Evolutionary conservation across 2,329 filamentous ascomycete species (phyloP).

Genomic region (Aspergillus fructus): DNA sequence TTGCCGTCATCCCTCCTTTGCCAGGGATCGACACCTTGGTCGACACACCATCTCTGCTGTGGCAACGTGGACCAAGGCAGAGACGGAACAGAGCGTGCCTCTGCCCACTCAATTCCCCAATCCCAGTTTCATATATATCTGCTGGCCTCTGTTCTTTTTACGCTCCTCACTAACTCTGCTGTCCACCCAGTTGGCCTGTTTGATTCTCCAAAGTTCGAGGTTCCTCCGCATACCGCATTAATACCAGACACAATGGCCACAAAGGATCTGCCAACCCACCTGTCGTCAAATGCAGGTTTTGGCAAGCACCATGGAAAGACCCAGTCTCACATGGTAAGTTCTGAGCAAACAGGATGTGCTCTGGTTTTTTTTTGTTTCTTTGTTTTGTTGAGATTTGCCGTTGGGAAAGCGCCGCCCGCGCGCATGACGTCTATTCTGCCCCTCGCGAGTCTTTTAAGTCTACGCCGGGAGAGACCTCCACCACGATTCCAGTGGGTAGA

Average conservation of each 20-base stretch:
- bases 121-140: neutral
- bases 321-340: conserved; percentile 57
- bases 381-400: neutral
- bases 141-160: neutral
- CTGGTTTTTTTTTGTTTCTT: neutral
- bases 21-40: conserved; percentile 25
- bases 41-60: conserved; percentile 15
- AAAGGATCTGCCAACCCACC: conserved; percentile 78
- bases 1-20: conserved; percentile 20
- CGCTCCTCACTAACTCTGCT: neutral
- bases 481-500: neutral
- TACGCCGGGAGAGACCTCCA: too few species aligned
- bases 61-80: conserved; percentile 18
- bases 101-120: neutral
- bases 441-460: neutral
- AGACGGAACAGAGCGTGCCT: neutral
- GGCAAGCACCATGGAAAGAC: conserved; percentile 56
- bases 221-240: conserved; percentile 1
- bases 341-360: neutral
- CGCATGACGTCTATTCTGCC: conserved; percentile 3
- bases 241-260: conserved; percentile 60
- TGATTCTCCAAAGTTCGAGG: neutral
- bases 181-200: neutral
- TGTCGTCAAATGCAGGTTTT: conserved; percentile 46
- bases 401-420: neutral